These are phyloP conservation scores for Colletotrichum navitas DNA, from an alignment of 2,329 filamentous ascomycete genomes.

Conservation along the genomic window DNA sequence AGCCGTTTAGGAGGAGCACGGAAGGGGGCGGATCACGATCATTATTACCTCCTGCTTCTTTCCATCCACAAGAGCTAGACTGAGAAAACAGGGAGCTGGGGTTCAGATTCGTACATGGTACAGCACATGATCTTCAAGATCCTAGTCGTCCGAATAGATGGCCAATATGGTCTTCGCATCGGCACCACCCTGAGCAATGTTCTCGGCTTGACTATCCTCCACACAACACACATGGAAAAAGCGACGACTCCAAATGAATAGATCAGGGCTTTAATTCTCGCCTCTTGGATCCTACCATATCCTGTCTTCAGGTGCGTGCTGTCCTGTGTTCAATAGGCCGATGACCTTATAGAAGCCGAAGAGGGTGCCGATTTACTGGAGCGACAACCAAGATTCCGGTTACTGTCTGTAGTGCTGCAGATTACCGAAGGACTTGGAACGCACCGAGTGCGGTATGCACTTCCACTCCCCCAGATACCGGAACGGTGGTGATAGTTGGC, in stretches of 20 bases:
- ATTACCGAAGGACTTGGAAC: conserved; percentile 12
- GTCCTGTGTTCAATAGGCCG: neutral
- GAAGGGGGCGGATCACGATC: conserved; percentile 31
- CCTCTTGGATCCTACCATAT: conserved; percentile 18
- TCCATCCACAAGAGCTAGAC: neutral
- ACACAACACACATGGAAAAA: conserved; percentile 6
- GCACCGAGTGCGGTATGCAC: neutral
- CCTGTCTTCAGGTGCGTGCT: conserved; percentile 24
- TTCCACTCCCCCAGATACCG: neutral
- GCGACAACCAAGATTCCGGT: neutral
- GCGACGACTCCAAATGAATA: conserved; percentile 14
- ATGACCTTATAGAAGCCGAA: conserved; percentile 20
- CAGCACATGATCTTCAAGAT: neutral
- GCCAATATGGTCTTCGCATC: conserved; percentile 11
- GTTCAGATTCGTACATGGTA: conserved; percentile 13
- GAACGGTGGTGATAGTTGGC: neutral
- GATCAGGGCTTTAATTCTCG: conserved; percentile 30
- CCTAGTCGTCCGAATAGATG: conserved; percentile 22
- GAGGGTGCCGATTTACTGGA: neutral
- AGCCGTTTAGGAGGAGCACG: conserved; percentile 14
- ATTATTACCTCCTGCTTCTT: conserved; percentile 33
- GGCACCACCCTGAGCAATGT: conserved; percentile 11
- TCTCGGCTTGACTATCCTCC: conserved; percentile 13
- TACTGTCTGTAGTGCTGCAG: neutral
- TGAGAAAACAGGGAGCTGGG: conserved; percentile 4